These are phyloP conservation scores for Trypanosoma scelopori DNA, from an alignment of 208 protist species.

Conservation along the genomic window DNA sequence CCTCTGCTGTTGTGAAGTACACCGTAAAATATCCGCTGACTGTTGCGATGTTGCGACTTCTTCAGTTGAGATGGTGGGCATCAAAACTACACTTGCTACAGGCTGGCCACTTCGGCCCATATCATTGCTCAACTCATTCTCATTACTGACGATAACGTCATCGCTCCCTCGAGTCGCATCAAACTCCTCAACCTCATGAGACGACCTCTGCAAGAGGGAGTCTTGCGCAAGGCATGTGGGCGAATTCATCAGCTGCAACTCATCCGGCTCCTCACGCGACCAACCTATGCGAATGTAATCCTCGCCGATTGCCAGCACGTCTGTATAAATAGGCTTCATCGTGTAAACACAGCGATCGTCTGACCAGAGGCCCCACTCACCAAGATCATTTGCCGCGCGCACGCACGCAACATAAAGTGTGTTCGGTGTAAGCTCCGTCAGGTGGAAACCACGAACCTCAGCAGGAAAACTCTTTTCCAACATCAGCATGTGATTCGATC, in stretches of 20 bases:
- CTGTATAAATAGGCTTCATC: conserved; percentile 69
- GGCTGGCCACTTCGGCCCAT: too few species aligned
- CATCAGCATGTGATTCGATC: conserved; percentile 23
- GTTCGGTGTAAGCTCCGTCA: conserved; percentile 65
- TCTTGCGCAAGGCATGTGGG: neutral
- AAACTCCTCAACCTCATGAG: neutral
- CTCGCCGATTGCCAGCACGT: conserved; percentile 78
- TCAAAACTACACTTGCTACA: too few species aligned
- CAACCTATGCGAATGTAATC: conserved; percentile 82
- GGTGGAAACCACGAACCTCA: conserved; percentile 32
- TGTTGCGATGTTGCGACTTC: too few species aligned
- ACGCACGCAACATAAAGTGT: conserved; percentile 64
- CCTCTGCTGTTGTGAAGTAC: too few species aligned
- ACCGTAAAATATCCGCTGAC: too few species aligned
- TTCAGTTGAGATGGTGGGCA: too few species aligned
- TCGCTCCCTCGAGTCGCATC: too few species aligned
- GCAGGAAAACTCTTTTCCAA: conserved; percentile 66
- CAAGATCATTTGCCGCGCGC: conserved; percentile 56
- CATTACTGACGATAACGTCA: neutral
- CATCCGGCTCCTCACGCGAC: conserved; percentile 65
- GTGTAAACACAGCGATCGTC: conserved; percentile 81
- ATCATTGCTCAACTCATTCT: neutral
- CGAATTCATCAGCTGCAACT: conserved; percentile 36
- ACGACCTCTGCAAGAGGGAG: neutral
- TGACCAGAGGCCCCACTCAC: conserved; percentile 88